Evolutionary conservation across 306 rosid genomes (phyloP), one percentile per base, ranked within the genome.

Genomic region (Quercus alba): DNA sequence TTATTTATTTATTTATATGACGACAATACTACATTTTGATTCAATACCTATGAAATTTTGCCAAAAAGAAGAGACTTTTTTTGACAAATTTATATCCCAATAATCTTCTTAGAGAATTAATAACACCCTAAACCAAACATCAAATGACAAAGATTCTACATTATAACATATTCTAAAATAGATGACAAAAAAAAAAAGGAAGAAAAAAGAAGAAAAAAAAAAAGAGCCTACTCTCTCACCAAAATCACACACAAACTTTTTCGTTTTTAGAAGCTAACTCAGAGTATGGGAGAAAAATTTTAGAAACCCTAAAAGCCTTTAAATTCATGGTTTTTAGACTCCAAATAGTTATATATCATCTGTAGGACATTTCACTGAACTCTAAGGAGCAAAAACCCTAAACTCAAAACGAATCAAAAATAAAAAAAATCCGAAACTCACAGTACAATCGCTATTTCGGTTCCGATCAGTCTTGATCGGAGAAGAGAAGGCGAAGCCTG

Each of bases 401-500:
- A 9, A 56, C 49, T 58, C 13, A 70, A 4, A 20, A 51, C 20
- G 28, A 69, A 17, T 18, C 14, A 46, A 35, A 30, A 31, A 72
- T 17, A 9, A 30, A 30, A 13, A 5, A 61, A 21, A 74, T 55
- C 28, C 74, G 52, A 19, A 56, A 72, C 83, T 78, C 82, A 86
- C 76, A 58, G 66, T 21, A 44, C 6, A 58, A 20, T 57, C 17
- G 58, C 63, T 2, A 5, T 2, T 54, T 4, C 5, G 54, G 17
- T 10, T 49, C 15, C 5, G 52, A 77, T 87, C 81, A 90, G 8
- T 85, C 59, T 2, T 87, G 78, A 9, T 87, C 83, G 59, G 81
- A 81, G 67, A 93, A 93, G 84, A 93, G 93, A 86, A 58, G 79
- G 64, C 91, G 85, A 51, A 93, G 93, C 79, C 93, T 89, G 83